Percentiles rank a stretch among this genome's conserved stretches.
Evolutionary conservation across 371 early-diverging fungal genomes (phyloP).

Genomic region (Phascolomyces articulosus): DNA sequence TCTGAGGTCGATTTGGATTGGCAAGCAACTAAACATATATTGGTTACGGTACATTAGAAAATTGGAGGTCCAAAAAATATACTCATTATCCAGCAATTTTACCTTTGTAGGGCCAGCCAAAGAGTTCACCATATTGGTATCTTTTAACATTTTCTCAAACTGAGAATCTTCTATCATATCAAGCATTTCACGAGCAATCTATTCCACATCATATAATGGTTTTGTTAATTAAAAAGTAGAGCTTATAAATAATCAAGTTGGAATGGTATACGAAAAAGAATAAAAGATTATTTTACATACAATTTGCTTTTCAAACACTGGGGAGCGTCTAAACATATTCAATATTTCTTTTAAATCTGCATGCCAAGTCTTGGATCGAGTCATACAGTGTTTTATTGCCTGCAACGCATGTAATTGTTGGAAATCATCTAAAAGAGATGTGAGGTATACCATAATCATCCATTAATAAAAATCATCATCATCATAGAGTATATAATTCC

Average conservation of each 20-base stretch:
- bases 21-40: conserved; percentile 16
- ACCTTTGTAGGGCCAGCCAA: conserved; percentile 9
- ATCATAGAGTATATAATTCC: background rate
- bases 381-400: conserved; percentile 31
- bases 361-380: conserved; percentile 31
- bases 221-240: no score
- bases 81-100: background rate
- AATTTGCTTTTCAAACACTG: conserved; percentile 33
- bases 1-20: conserved; percentile 33
- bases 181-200: conserved; percentile 33
- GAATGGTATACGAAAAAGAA: background rate
- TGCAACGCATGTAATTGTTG: conserved; percentile 33
- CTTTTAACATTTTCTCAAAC: conserved; percentile 14
- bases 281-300: conserved; percentile 14
- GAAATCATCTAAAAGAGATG: conserved; percentile 22
- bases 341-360: conserved; percentile 25
- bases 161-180: conserved; percentile 21
- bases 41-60: background rate
- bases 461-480: no score
- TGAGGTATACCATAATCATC: background rate
- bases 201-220: no score
- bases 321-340: conserved; percentile 19
- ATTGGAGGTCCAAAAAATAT: background rate
- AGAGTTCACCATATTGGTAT: background rate
- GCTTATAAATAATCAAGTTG: background rate